Base-by-base conservation (phyloP, 768 basidiomycete species). In the Mycena capillaripes region DNA sequence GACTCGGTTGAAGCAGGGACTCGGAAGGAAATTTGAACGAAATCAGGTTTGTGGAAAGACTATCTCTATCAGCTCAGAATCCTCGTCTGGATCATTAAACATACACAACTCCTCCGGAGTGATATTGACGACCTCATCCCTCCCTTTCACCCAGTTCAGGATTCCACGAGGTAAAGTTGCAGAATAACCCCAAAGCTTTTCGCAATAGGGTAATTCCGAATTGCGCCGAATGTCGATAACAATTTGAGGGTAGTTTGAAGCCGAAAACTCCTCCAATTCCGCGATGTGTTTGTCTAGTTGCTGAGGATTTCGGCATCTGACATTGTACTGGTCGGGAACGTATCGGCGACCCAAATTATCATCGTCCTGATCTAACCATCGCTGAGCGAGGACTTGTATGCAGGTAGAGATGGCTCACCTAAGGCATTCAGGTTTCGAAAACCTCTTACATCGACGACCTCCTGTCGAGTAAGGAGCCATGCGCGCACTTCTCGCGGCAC, bases 41-140 rank as follows among this genome's bases (percentile, higher is more conserved):
- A n/a, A n/a, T n/a, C n/a, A n/a, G n/a, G n/a, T n/a, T n/a, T n/a
- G n/a, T n/a, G n/a, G n/a, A n/a, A n/a, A n/a, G n/a, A n/a, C n/a
- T n/a, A n/a, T n/a, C n/a, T n/a, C n/a, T n/a, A n/a, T n/a, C n/a
- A n/a, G n/a, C n/a, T n/a, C n/a, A n/a, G n/a, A n/a, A n/a, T n/a
- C n/a, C n/a, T n/a, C n/a, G n/a, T n/a, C n/a, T n/a, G n/a, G n/a
- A n/a, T n/a, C n/a, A n/a, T n/a, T n/a, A n/a, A n/a, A n/a, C n/a
- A n/a, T n/a, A n/a, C n/a, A n/a, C n/a, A n/a, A n/a, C n/a, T n/a
- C n/a, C n/a, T 53, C 29, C 27, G 52, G 52, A 2, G 52, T 17
- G 52, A 57, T 57, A n/a, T 36, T 57, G 34, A 57, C 36, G 6
- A 57, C 56, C 56, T 57, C 56, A 23, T 57, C 56, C 56, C n/a